phyloP scores from a whole-genome alignment of 371 early-diverging fungal species.

The Syncephalastrum racemosum region DNA sequence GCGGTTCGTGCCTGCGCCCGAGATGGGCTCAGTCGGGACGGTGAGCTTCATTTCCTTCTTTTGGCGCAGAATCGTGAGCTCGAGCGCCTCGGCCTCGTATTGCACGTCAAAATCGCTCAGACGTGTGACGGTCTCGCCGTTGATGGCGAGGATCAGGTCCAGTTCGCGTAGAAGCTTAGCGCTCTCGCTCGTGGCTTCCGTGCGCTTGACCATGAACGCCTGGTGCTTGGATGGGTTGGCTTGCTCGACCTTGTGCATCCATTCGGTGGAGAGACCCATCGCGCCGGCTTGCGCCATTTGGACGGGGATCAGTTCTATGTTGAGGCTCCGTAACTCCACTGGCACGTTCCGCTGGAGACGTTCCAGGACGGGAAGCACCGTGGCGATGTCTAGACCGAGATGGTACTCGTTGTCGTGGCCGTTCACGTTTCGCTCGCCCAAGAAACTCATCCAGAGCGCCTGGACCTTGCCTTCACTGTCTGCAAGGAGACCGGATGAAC shows the following conservation, averaged over 20 bases:
- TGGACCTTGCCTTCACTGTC: constrained; percentile 73
- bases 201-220: constrained; percentile 70
- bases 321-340: constrained; percentile 58
- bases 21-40: constrained; percentile 61
- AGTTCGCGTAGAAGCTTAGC: constrained; percentile 68
- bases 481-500: constrained; percentile 83
- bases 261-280: constrained; percentile 77
- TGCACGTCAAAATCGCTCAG: constrained; percentile 72
- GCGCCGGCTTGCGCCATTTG: constrained; percentile 77
- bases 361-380: constrained; percentile 54
- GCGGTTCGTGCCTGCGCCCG: constrained; percentile 67
- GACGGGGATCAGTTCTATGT: constrained; percentile 73
- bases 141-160: constrained; percentile 73
- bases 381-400: constrained; percentile 67
- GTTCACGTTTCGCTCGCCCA: constrained; percentile 71
- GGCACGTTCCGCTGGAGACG: constrained; percentile 44
- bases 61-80: constrained; percentile 62
- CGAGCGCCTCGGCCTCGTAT: constrained; percentile 54
- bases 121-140: constrained; percentile 68
- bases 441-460: constrained; percentile 84
- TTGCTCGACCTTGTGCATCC: constrained; percentile 71
- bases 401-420: constrained; percentile 80
- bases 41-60: constrained; percentile 66
- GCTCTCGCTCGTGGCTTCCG: constrained; percentile 68
- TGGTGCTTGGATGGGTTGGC: constrained; percentile 73